These are phyloP conservation scores for Elaeis oleifera DNA, from an alignment of 202 grass and related monocot species.

Conservation along the genomic window DNA sequence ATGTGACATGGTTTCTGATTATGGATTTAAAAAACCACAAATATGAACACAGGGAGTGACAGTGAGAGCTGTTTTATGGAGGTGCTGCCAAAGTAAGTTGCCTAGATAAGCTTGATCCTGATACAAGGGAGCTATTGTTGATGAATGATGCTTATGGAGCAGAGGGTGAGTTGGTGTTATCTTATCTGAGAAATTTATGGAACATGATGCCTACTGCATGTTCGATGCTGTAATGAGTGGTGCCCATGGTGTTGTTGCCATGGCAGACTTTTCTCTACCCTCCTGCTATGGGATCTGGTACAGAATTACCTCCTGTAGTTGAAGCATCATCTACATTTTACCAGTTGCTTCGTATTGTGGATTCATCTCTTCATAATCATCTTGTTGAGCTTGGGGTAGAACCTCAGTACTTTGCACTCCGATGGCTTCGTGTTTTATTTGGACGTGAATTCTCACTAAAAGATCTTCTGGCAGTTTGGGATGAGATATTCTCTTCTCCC, in stretches of 20 bases:
- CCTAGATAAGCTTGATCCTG: constrained; percentile 57
- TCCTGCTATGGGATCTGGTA: constrained; percentile 45
- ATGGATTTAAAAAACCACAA: constrained; percentile 12
- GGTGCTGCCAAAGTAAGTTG: constrained; percentile 44
- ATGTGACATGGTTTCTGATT: constrained; percentile 23
- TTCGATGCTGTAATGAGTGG: constrained; percentile 90
- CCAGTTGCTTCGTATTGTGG: constrained; percentile 66
- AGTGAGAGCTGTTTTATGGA: constrained; percentile 22
- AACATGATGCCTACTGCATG: constrained; percentile 93
- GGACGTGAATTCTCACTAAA: constrained; percentile 89
- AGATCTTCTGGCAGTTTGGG: constrained; percentile 84
- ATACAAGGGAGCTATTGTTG: constrained; percentile 63
- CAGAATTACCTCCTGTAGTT: constrained; percentile 68
- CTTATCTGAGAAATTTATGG: constrained; percentile 94
- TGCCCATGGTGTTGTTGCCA: constrained; percentile 55
- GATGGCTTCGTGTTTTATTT: constrained; percentile 91
- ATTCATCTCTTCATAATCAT: constrained; percentile 79
- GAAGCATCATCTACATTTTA: constrained; percentile 80
- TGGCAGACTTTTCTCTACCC: constrained; percentile 86
- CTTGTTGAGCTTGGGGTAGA: constrained; percentile 85
- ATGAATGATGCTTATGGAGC: constrained; percentile 90
- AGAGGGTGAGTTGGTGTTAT: constrained; percentile 90
- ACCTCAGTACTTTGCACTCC: constrained; percentile 84
- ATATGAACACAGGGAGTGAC: constrained; percentile 37
- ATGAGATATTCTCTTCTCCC: constrained; percentile 81